Conservation (phyloP, 495 filamentous ascomycete species). For the Lasiosphaeris hirsuta region DNA sequence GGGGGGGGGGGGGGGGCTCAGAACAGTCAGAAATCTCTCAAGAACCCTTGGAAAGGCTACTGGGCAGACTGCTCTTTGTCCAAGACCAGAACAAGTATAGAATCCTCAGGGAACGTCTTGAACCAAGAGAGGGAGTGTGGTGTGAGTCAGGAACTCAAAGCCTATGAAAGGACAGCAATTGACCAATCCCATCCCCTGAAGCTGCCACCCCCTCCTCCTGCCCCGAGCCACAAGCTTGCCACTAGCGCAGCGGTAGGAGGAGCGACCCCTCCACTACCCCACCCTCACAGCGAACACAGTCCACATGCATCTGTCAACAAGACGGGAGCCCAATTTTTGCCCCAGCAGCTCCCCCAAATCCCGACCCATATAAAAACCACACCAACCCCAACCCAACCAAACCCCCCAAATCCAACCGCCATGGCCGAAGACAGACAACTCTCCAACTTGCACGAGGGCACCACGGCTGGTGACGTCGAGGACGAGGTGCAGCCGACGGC, state of each 20-base stretch:
- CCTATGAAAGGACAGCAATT: constrained; percentile 12
- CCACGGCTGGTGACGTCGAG: constrained; percentile 58
- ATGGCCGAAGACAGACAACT: constrained; percentile 64
- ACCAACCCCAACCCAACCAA: neutral
- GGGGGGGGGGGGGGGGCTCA: too few species aligned
- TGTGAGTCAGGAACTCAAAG: neutral
- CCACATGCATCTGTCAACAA: too few species aligned
- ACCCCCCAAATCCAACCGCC: neutral
- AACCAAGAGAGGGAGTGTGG: neutral
- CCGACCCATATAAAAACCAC: neutral
- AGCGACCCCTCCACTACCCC: neutral
- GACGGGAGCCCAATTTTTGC: constrained; percentile 1
- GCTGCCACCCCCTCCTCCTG: neutral
- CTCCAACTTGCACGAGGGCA: constrained; percentile 52
- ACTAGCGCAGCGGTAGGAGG: too few species aligned
- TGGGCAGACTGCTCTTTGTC: neutral
- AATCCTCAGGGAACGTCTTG: too few species aligned
- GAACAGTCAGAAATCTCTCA: too few species aligned
- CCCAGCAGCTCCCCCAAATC: neutral
- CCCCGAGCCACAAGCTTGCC: neutral
- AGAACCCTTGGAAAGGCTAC: neutral
- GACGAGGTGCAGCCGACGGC: constrained; percentile 60
- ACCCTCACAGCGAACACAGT: constrained; percentile 1
- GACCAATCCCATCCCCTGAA: constrained; percentile 12
- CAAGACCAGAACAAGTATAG: neutral